Evolutionary conservation across 768 basidiomycete species (phyloP).

Genomic region (Rhodosporidiobolus odoratus): DNA sequence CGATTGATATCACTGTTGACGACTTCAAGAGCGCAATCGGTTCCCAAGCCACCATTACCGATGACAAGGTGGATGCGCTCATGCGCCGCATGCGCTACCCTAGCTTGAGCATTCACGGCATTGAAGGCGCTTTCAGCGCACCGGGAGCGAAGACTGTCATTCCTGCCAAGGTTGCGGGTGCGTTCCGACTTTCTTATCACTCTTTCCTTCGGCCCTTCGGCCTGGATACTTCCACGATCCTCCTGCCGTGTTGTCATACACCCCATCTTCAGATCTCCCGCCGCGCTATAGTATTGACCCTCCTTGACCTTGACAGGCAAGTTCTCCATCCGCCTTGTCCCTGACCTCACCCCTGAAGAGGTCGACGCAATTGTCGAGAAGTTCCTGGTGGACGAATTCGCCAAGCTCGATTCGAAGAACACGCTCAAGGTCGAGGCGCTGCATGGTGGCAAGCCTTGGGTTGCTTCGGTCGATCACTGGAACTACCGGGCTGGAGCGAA

Average conservation of each 20-base stretch:
- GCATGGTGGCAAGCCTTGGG: slow-evolving; percentile 85
- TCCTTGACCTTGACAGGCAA: slow-evolving; percentile 55
- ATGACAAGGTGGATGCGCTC: slow-evolving; percentile 69
- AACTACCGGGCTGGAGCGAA: slow-evolving; percentile 82
- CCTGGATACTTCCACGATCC: too few relatives aligned
- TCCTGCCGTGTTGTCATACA: too few relatives aligned
- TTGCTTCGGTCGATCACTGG: slow-evolving; percentile 70
- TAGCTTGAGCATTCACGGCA: slow-evolving; percentile 78
- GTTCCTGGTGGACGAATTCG: slow-evolving; percentile 73
- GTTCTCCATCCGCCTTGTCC: slow-evolving; percentile 90
- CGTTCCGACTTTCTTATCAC: not conserved
- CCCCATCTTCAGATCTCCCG: too few relatives aligned
- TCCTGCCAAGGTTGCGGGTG: slow-evolving; percentile 63
- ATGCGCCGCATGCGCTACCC: slow-evolving; percentile 84
- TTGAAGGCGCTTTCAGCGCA: slow-evolving; percentile 87
- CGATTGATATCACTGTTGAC: slow-evolving; percentile 59
- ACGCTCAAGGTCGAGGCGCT: slow-evolving; percentile 63
- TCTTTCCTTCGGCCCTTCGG: not conserved
- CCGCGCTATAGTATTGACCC: not conserved
- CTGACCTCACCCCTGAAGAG: slow-evolving; percentile 73
- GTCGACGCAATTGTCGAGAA: slow-evolving; percentile 65
- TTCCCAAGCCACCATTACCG: slow-evolving; percentile 65
- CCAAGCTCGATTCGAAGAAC: slow-evolving; percentile 79
- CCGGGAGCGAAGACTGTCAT: slow-evolving; percentile 88
- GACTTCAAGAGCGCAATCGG: slow-evolving; percentile 75